Evolutionary conservation across 1,139 yeast species (phyloP).

Genomic region (Yarrowia galli): DNA sequence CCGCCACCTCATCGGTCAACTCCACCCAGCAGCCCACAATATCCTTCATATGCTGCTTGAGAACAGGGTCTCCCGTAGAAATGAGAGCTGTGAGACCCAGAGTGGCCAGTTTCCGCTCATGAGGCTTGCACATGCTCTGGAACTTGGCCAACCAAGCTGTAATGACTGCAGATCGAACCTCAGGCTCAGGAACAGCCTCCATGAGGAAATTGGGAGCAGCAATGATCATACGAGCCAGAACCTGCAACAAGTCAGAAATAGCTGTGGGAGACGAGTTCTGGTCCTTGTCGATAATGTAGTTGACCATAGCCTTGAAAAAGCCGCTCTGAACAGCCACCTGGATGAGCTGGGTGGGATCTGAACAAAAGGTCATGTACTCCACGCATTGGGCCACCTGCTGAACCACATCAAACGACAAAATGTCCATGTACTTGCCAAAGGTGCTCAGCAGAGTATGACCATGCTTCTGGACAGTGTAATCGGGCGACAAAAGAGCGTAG

Average conservation of each 20-base stretch:
- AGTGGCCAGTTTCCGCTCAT: constrained; percentile 67
- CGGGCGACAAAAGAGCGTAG: constrained; percentile 66
- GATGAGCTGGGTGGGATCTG: constrained; percentile 21
- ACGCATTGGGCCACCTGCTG: constrained; percentile 37
- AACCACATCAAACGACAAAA: constrained; percentile 75
- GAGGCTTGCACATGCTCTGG: constrained; percentile 69
- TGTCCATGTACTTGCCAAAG: constrained; percentile 63
- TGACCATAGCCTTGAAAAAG: constrained; percentile 36
- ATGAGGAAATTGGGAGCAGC: constrained; percentile 58
- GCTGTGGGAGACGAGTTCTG: constrained; percentile 41
- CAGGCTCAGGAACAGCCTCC: constrained; percentile 47
- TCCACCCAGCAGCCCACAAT: constrained; percentile 63
- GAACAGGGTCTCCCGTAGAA: constrained; percentile 49
- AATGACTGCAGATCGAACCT: constrained; percentile 42
- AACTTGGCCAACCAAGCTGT: constrained; percentile 51
- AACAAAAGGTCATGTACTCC: constrained; percentile 31
- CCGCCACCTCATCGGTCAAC: constrained; percentile 71
- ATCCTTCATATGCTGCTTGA: constrained; percentile 50
- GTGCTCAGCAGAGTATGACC: constrained; percentile 57
- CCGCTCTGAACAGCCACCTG: constrained; percentile 35
- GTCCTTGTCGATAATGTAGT: constrained; percentile 32
- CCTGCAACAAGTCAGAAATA: constrained; percentile 43
- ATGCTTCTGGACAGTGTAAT: constrained; percentile 38
- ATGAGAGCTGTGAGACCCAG: constrained; percentile 63
- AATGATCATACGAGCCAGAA: constrained; percentile 61